phyloP scores from a whole-genome alignment of 208 protist genomes.

The Leishmania lainsoni region DNA sequence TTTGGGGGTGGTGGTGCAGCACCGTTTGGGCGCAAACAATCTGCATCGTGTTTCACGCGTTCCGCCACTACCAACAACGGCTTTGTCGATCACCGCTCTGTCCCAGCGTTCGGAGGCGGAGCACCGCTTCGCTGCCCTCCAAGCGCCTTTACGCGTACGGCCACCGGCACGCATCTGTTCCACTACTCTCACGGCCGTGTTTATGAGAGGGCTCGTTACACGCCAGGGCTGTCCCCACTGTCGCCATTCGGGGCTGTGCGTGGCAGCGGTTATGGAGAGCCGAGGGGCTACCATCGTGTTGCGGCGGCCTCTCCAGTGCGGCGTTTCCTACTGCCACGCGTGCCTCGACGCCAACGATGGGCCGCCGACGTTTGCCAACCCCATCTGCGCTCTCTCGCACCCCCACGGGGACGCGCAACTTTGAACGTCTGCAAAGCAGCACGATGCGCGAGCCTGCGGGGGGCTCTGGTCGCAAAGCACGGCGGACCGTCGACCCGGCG shows the following conservation, averaged over 20 bases:
- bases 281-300: neutral
- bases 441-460: neutral
- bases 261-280: neutral
- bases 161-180: slow-evolving; percentile 27
- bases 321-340: neutral
- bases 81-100: slow-evolving; percentile 11
- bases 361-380: neutral
- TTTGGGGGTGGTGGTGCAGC: neutral
- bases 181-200: neutral
- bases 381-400: slow-evolving; percentile 15
- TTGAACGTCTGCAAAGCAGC: slow-evolving; percentile 23
- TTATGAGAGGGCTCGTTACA: neutral
- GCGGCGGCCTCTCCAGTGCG: slow-evolving; percentile 1
- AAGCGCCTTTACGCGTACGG: slow-evolving; percentile 29
- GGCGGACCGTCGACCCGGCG: slow-evolving; percentile 23
- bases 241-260: no score
- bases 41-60: slow-evolving; percentile 12
- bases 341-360: slow-evolving; percentile 2
- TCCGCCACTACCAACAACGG: slow-evolving; percentile 20
- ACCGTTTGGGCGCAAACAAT: slow-evolving; percentile 21
- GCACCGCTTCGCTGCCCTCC: neutral
- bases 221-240: neutral
- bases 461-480: neutral
- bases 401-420: slow-evolving; percentile 7
- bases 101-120: neutral